Evolutionary conservation across 441 rosid species (phyloP).

Genomic region (Populus hybrid): DNA sequence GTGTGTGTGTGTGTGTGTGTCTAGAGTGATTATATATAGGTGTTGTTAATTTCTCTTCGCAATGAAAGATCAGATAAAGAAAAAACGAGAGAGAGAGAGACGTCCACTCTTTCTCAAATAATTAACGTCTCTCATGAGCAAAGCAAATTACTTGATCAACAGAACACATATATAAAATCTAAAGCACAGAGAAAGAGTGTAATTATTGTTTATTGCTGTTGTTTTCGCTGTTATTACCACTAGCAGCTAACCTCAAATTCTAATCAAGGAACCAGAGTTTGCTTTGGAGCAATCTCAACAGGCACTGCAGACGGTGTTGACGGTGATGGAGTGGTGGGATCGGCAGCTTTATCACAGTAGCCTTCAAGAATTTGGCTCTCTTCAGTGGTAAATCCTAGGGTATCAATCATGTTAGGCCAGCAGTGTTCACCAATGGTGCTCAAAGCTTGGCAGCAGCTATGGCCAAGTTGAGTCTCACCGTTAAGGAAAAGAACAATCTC

Average conservation of each 20-base stretch:
- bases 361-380: slow-evolving; percentile 65
- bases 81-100: too few relatives aligned
- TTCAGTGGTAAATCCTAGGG: slow-evolving; percentile 54
- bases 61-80: too few relatives aligned
- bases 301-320: not conserved
- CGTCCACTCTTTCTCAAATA: too few relatives aligned
- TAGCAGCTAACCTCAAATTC: not conserved
- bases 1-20: too few relatives aligned
- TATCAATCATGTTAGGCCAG: slow-evolving; percentile 56
- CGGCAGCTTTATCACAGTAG: slow-evolving; percentile 34
- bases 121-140: too few relatives aligned
- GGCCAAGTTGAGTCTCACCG: slow-evolving; percentile 54
- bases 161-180: too few relatives aligned
- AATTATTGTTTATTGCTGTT: too few relatives aligned
- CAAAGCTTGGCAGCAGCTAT: slow-evolving; percentile 51
- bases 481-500: slow-evolving; percentile 58
- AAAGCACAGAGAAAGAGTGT: not conserved
- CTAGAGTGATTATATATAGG: too few relatives aligned
- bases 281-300: not conserved
- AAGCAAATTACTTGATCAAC: too few relatives aligned
- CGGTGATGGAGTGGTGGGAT: not conserved
- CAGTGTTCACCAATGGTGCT: slow-evolving; percentile 37
- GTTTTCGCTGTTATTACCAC: not conserved
- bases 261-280: slow-evolving; percentile 4
- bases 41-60: too few relatives aligned